Evolutionary conservation across 495 filamentous ascomycete genomes (phyloP).

Genomic region (Antarctomyces pellizariae): DNA sequence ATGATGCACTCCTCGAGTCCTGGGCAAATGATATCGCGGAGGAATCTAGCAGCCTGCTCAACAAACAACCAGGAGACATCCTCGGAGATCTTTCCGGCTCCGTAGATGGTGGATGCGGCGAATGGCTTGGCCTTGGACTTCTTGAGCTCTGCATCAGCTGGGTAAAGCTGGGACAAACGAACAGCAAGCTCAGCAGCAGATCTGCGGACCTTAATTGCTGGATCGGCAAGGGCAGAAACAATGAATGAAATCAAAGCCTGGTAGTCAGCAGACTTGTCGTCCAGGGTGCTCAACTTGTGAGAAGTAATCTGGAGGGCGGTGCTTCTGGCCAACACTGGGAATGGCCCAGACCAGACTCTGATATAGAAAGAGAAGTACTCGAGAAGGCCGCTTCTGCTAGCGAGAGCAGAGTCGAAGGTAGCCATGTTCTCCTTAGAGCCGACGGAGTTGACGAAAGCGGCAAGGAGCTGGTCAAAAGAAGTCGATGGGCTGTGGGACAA

Average conservation of each 20-base stretch:
- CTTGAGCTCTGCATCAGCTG: constrained; percentile 6
- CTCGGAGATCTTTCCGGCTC: constrained; percentile 22
- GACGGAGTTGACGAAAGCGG: constrained; percentile 36
- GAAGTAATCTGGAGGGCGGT: constrained; percentile 40
- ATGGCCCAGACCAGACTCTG: constrained; percentile 45
- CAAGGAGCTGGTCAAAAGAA: constrained; percentile 31
- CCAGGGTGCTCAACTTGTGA: constrained; percentile 23
- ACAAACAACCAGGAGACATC: constrained; percentile 32
- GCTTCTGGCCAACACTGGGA: constrained; percentile 38
- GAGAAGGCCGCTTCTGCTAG: too few species aligned
- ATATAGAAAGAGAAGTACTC: constrained; percentile 59
- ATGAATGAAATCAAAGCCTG: constrained; percentile 62
- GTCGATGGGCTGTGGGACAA: constrained; percentile 18
- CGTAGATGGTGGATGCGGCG: constrained; percentile 33
- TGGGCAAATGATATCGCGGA: constrained; percentile 40
- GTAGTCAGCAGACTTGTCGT: constrained; percentile 32
- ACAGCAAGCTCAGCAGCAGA: constrained; percentile 42
- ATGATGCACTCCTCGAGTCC: constrained; percentile 63
- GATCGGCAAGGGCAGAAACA: constrained; percentile 48
- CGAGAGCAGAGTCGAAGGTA: constrained; percentile 31
- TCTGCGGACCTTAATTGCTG: constrained; percentile 44
- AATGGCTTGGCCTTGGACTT: constrained; percentile 17
- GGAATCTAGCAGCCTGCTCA: constrained; percentile 30
- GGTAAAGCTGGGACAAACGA: constrained; percentile 17
- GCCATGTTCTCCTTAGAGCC: constrained; percentile 25